Evolutionary conservation across 495 filamentous ascomycete genomes (phyloP).

Genomic region (Aspergillus kassunensis): DNA sequence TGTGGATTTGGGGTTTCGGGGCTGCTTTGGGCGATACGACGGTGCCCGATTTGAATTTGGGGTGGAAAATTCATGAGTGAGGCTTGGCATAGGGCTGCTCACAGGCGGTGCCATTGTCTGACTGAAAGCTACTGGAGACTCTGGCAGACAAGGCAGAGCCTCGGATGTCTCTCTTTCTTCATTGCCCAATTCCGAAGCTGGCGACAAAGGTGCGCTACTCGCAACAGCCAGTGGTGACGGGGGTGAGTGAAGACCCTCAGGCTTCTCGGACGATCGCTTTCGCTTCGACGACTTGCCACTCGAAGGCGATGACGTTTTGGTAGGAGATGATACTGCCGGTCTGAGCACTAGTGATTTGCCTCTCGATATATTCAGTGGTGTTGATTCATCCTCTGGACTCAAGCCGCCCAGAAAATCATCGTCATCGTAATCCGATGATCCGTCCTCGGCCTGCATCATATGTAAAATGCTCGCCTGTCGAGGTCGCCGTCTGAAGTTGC

Average conservation of each 20-base stretch:
- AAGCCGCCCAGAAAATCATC: conserved; percentile 56
- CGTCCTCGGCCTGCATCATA: conserved; percentile 54
- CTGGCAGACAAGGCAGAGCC: conserved; percentile 10
- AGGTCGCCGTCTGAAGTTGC: conserved; percentile 60
- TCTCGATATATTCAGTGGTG: conserved; percentile 49
- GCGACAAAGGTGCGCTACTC: conserved; percentile 21
- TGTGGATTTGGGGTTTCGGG: neutral
- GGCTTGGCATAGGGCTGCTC: conserved; percentile 33
- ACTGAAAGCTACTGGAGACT: conserved; percentile 37
- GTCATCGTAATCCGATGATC: conserved; percentile 44
- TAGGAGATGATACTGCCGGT: conserved; percentile 20
- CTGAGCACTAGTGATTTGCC: conserved; percentile 28
- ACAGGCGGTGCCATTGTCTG: conserved; percentile 50
- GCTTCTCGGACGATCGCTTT: conserved; percentile 20
- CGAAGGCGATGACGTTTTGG: conserved; percentile 20
- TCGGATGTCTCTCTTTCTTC: neutral
- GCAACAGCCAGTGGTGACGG: conserved; percentile 20
- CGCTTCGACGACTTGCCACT: conserved; percentile 37
- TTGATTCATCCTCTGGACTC: conserved; percentile 63
- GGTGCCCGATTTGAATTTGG: conserved; percentile 21
- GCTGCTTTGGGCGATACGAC: conserved; percentile 20
- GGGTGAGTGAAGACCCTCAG: conserved; percentile 21
- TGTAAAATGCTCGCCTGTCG: conserved; percentile 66
- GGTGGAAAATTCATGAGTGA: conserved; percentile 15
- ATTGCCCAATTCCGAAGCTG: neutral